These are phyloP conservation scores for Vitis rotundifolia DNA, from an alignment of 164 flowering plant species.

Conservation along the genomic window DNA sequence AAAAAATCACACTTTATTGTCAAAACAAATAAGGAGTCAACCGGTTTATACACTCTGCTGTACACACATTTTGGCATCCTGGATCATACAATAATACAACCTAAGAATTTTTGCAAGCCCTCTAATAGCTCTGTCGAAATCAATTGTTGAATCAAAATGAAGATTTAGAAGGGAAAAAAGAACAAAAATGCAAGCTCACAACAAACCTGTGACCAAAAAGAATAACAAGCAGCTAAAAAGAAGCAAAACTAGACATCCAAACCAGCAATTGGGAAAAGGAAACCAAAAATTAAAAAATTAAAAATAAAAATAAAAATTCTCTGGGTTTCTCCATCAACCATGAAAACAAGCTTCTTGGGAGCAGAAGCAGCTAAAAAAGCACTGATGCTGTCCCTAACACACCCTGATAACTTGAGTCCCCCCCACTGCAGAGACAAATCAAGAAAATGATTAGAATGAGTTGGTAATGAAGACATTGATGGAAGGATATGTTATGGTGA, in stretches of 20 bases:
- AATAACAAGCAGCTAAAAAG: conserved; percentile 43
- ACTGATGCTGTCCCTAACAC: conserved; percentile 69
- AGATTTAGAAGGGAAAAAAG: conserved; percentile 1
- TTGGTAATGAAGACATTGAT: not conserved
- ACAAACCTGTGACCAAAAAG: conserved; percentile 58
- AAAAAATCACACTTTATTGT: conserved; percentile 41
- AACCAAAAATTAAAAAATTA: too few relatives aligned
- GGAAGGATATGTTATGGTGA: not conserved
- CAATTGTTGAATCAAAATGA: conserved; percentile 20
- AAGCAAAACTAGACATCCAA: conserved; percentile 29
- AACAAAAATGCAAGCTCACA: conserved; percentile 70
- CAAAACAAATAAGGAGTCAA: conserved; percentile 24
- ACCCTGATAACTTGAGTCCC: conserved; percentile 19
- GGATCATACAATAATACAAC: conserved; percentile 36
- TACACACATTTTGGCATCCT: conserved; percentile 53
- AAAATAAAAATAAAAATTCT: conserved; percentile 10
- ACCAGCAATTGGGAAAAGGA: conserved; percentile 19
- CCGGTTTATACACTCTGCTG: conserved; percentile 55
- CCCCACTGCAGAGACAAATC: conserved; percentile 27
- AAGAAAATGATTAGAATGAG: conserved; percentile 9
- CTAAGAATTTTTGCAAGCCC: conserved; percentile 36
- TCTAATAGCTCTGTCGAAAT: conserved; percentile 30
- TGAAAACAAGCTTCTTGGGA: conserved; percentile 52
- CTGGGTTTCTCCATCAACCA: conserved; percentile 15
- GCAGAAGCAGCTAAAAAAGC: conserved; percentile 91